Percentiles rank a stretch among this genome's conserved stretches.
Evolutionary conservation across 768 basidiomycete genomes (phyloP).

Genomic region (Mycena epipterygia): DNA sequence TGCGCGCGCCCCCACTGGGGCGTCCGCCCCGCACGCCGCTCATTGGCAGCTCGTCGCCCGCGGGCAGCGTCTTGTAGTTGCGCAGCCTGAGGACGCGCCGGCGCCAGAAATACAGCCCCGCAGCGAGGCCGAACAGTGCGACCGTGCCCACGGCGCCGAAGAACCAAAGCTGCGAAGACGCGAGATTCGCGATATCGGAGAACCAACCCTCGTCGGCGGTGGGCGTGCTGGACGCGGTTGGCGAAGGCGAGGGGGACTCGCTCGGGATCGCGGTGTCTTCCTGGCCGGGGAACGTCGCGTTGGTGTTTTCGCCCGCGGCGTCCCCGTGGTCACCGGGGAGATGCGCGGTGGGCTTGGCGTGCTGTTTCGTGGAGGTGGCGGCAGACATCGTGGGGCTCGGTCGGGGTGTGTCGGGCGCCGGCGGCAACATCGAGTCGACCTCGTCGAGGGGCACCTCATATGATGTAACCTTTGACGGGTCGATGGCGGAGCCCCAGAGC

Average conservation of each 20-base stretch:
- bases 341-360: conserved; percentile 88
- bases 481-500: conserved; percentile 1
- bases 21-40: conserved; percentile 65
- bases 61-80: conserved; percentile 72
- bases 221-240: conserved; percentile 58
- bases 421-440: conserved; percentile 63
- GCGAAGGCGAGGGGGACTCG: conserved; percentile 40
- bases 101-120: conserved; percentile 85
- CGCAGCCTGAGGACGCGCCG: conserved; percentile 62
- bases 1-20: conserved; percentile 59
- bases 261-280: conserved; percentile 40
- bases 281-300: conserved; percentile 73
- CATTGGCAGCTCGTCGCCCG: conserved; percentile 84
- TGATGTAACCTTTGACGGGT: not conserved
- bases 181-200: conserved; percentile 78
- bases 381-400: conserved; percentile 48
- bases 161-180: conserved; percentile 89
- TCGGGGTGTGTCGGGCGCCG: conserved; percentile 54
- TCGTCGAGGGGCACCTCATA: conserved; percentile 66
- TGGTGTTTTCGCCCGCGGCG: conserved; percentile 83
- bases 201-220: conserved; percentile 90
- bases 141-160: conserved; percentile 89
- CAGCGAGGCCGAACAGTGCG: conserved; percentile 76
- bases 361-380: conserved; percentile 67
- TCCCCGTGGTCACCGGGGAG: conserved; percentile 90